Evolutionary conservation across 2,329 filamentous ascomycete species (phyloP), one percentile per base, ranked within the genome.

Genomic region (Ceratocystis diversiconidia): DNA sequence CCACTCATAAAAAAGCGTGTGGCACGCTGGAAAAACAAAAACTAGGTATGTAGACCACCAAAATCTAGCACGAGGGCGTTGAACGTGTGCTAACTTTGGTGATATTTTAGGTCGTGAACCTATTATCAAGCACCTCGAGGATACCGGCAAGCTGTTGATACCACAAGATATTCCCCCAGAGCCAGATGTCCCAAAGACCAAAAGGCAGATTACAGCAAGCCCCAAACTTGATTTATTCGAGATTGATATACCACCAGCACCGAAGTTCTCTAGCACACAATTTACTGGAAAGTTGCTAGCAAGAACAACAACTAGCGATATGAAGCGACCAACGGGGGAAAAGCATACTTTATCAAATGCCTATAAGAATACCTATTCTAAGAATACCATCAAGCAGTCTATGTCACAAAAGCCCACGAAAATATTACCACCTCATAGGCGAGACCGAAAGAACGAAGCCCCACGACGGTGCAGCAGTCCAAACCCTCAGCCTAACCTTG

Each of bases 201-300:
- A 59, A 30, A 17, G 6, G 17, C 25, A n/a, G 55, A n/a, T n/a
- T 7, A 25, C n/a, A 36, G 22, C 25, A 59, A 59, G 55, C 32
- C 55, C 55, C 3, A 59, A 59, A 32, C 55, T 59, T 59, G 28
- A 59, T 5, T 59, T 59, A 25, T 59, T 59, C 28, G 55, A n/a
- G 19, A 10, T 36, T 36, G 55, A 59, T 36, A 59, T 59, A n/a
- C 28, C 55, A n/a, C 30, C 30, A 30, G n/a, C 32, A 30, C 55
- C 55, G 7, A 59, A 36, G 28, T 10, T 59, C 12, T 36, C n/a
- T 12, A 25, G 25, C 7, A 30, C 3, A 36, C 25, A 17, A 7
- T 3, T 8, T 5, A 32, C 55, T 5, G n/a, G 17, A 5, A 59
- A 36, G 17, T 36, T 7, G 7, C 7, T 15, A 10, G 12, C 25